Evolutionary conservation across 352 stramenopile genomes (phyloP).

Genomic region (Hyaloperonospora arabidopsidis): DNA sequence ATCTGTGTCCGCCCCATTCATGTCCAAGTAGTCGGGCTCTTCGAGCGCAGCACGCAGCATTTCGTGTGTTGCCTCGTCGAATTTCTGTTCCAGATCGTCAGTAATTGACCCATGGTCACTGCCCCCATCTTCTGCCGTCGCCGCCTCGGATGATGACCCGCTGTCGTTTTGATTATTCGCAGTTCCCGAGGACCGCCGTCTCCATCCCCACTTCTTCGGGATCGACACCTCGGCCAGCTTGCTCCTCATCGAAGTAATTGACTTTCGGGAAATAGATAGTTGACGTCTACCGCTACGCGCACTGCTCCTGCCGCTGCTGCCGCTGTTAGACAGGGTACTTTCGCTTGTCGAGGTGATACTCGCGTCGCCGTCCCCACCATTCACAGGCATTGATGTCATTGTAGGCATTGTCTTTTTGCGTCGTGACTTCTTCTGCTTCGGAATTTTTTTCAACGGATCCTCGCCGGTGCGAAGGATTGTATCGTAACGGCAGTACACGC

Average conservation of each 20-base stretch:
- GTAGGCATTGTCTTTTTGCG: constrained; percentile 72
- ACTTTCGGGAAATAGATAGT: constrained; percentile 49
- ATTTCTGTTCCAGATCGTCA: constrained; percentile 38
- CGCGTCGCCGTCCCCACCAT: constrained; percentile 57
- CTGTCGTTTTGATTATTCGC: constrained; percentile 43
- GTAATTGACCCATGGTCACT: constrained; percentile 53
- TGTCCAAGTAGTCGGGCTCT: constrained; percentile 23
- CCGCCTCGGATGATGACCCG: constrained; percentile 53
- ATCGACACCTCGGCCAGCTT: constrained; percentile 65
- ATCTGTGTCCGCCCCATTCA: constrained; percentile 11
- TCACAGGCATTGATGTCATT: constrained; percentile 60
- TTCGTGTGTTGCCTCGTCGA: constrained; percentile 34
- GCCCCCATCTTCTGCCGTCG: constrained; percentile 50
- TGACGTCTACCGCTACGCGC: constrained; percentile 21
- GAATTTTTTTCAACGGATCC: constrained; percentile 53
- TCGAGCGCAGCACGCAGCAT: constrained; percentile 35
- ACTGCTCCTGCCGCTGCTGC: constrained; percentile 19
- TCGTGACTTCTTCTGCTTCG: constrained; percentile 31
- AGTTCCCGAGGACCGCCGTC: constrained; percentile 32
- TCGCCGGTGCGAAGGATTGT: constrained; percentile 58
- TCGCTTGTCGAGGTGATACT: constrained; percentile 64
- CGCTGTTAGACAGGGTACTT: constrained; percentile 21
- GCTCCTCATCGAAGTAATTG: constrained; percentile 43
- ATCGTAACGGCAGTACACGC: constrained; percentile 75
- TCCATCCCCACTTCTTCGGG: constrained; percentile 51